Evolutionary conservation across 129 eudicot species (phyloP).

Genomic region (Tagetes patula): DNA sequence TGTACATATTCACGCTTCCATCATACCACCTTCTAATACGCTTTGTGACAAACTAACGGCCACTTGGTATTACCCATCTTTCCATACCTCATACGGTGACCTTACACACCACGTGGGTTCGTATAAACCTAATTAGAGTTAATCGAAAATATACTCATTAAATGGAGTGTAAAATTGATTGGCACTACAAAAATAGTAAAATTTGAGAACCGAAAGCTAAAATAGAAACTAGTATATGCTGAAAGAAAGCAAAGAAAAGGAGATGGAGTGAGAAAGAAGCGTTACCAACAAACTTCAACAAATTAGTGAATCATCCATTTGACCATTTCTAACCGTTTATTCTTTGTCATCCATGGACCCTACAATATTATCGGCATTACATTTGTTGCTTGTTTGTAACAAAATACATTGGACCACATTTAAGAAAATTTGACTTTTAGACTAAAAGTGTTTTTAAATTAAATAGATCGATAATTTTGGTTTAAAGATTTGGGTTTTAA

Average conservation of each 20-base stretch:
- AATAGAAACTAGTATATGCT: not conserved
- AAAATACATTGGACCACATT: not conserved
- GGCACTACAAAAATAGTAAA: not conserved
- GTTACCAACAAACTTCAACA: not conserved
- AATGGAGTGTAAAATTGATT: not conserved
- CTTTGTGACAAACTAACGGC: no score
- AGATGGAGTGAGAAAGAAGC: not conserved
- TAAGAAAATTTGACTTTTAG: no score
- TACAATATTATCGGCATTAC: not conserved
- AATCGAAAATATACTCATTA: not conserved
- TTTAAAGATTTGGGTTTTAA: no score
- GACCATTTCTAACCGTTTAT: slow-evolving; percentile 8
- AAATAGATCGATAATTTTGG: no score
- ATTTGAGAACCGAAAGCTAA: not conserved
- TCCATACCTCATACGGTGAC: no score
- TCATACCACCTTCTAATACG: no score
- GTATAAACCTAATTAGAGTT: not conserved
- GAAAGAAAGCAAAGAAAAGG: not conserved
- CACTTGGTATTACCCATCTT: no score
- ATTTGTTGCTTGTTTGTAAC: not conserved
- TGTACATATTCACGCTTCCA: no score
- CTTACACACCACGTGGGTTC: no score
- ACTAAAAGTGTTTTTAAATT: no score
- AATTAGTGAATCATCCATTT: not conserved
- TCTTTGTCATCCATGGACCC: slow-evolving; percentile 2